Conservation (phyloP, 148 eudicot genomes). For the Diospyros lotus region DNA sequence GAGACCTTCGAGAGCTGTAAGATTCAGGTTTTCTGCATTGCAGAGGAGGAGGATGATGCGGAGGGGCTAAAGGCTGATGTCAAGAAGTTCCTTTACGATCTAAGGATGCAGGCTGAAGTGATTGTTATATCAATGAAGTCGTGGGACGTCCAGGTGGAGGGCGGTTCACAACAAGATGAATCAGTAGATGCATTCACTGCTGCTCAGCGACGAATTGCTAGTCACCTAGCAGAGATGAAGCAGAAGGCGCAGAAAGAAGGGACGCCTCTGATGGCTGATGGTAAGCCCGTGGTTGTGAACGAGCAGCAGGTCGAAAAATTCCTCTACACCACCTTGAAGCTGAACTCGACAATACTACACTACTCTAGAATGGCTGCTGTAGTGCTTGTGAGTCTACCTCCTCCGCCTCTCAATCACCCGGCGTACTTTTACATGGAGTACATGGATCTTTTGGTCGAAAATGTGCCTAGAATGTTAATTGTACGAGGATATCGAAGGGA, state of each 20-base stretch:
- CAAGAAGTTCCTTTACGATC: conserved; percentile 89
- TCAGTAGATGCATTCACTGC: conserved; percentile 71
- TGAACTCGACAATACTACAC: conserved; percentile 70
- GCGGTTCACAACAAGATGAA: conserved; percentile 61
- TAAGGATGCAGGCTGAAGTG: conserved; percentile 95
- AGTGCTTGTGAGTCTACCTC: conserved; percentile 89
- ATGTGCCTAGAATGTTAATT: conserved; percentile 87
- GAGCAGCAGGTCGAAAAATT: conserved; percentile 96
- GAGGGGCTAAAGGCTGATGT: conserved; percentile 87
- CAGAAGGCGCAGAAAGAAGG: conserved; percentile 53
- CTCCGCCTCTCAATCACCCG: conserved; percentile 86
- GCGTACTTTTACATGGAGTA: conserved; percentile 91
- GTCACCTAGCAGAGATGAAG: conserved; percentile 58
- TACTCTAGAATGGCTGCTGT: conserved; percentile 98
- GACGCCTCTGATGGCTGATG: conserved; percentile 67
- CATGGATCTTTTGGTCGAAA: conserved; percentile 94
- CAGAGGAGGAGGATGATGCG: conserved; percentile 93
- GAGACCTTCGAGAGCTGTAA: conserved; percentile 96
- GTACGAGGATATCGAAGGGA: conserved; percentile 92
- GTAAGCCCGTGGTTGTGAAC: conserved; percentile 64
- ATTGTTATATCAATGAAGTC: conserved; percentile 84
- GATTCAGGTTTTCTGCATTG: conserved; percentile 95
- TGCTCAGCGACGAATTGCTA: conserved; percentile 64
- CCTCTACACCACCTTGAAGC: conserved; percentile 77
- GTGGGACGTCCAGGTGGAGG: conserved; percentile 71